Evolutionary conservation across 2,329 filamentous ascomycete species (phyloP), one percentile per base, ranked within the genome.

Genomic region (Aureobasidium sp.): DNA sequence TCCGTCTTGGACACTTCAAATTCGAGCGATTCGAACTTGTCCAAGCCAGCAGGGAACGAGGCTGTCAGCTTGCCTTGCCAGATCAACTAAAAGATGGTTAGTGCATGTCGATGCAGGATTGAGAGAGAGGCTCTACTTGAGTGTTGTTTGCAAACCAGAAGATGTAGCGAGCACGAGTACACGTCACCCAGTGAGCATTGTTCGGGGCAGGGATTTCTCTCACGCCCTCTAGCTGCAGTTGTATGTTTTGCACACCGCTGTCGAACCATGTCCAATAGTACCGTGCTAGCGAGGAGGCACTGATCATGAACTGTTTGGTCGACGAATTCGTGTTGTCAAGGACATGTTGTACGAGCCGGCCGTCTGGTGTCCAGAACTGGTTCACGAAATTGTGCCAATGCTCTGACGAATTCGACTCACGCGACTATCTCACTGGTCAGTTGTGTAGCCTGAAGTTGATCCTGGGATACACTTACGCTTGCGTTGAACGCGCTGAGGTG

Each of bases 261-360:
- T 88, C 87, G 71, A 94, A 97, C 69, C 96, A 88, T 0, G 90
- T 92, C 68, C 89, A 85, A 72, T 96, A 97, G 74, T 94, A 97
- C 69, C 93, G 86, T 37, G 93, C 85, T 49, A 99, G 80, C 0
- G 89, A 89, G 3, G 91, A 49, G 15, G 61, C 58, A 22, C 47
- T 61, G 27, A 63, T 63, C 31, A 50, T 61, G 44, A 64, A 65
- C 31, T 65, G 64, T 45, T 65, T 65, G 12, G 62, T 61, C 22
- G 82, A 79, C 5, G 72, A 61, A 17, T 27, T 42, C 17, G 27
- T 33, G 27, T 54, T 68, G 29, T 77, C 75, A 66, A 74, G 81
- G 17, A 95, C 78, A 3, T 85, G 83, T 68, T 93, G 85, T 45
- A 91, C 85, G 70, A 96, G 87, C 9, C 91, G 85, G 9, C 90